Conservation (phyloP, 1,284 basidiomycete genomes). For the Rhodotorula sp. region DNA sequence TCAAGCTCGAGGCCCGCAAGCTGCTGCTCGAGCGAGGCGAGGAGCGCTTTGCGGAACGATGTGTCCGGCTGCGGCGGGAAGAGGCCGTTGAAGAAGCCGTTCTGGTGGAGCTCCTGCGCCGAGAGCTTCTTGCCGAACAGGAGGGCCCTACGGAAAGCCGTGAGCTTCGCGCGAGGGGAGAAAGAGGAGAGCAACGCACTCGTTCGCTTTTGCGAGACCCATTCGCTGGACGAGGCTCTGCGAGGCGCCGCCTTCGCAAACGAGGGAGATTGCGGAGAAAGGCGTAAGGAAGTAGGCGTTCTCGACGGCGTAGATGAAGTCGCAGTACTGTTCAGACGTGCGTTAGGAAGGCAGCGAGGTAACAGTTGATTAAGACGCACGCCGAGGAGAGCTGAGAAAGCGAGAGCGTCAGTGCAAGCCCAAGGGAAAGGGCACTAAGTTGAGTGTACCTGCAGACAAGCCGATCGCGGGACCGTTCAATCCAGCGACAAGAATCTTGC, state of each 20-base stretch:
- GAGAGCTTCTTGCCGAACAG: constrained; percentile 35
- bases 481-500: constrained; percentile 34
- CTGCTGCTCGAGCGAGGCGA: constrained; percentile 25
- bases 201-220: constrained; percentile 37
- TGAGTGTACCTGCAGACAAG: constrained; percentile 8
- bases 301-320: constrained; percentile 38
- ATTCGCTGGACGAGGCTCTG: constrained; percentile 33
- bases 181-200: constrained; percentile 2
- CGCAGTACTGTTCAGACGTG: constrained; percentile 11
- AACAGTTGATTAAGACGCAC: neutral
- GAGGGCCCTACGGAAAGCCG: constrained; percentile 10
- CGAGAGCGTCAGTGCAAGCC: neutral
- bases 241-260: constrained; percentile 33
- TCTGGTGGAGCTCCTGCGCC: constrained; percentile 20
- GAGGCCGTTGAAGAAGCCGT: constrained; percentile 35
- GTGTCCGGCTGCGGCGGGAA: constrained; percentile 20
- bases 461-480: constrained; percentile 39
- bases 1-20: constrained; percentile 28
- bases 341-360: neutral
- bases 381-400: constrained; percentile 5
- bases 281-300: constrained; percentile 38
- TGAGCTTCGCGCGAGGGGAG: neutral
- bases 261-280: constrained; percentile 36
- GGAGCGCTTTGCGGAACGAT: neutral
- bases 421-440: no score